These are phyloP conservation scores for Clavariopsis aquatica DNA, from an alignment of 495 filamentous ascomycete genomes.

Conservation along the genomic window DNA sequence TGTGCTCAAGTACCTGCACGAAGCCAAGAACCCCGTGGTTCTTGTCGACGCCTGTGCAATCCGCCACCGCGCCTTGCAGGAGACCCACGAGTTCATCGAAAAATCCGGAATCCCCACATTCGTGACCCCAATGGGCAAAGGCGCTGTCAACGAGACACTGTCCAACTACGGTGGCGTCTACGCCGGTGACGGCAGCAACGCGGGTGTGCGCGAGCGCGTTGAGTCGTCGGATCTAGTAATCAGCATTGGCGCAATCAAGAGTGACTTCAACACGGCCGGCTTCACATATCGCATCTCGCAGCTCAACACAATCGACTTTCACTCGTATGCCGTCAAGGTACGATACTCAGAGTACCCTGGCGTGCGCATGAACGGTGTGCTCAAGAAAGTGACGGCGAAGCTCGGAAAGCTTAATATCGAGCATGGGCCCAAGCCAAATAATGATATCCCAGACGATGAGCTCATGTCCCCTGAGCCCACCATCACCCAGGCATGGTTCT, in stretches of 20 bases:
- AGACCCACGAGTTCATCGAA: slow-evolving; percentile 74
- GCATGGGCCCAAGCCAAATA: slow-evolving; percentile 50
- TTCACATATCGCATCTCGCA: slow-evolving; percentile 84
- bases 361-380: slow-evolving; percentile 82
- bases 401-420: slow-evolving; percentile 56
- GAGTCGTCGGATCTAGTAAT: slow-evolving; percentile 82
- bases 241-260: slow-evolving; percentile 78
- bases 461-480: slow-evolving; percentile 49
- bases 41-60: slow-evolving; percentile 91
- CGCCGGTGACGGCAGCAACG: slow-evolving; percentile 73
- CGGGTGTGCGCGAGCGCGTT: slow-evolving; percentile 69
- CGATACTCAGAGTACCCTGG: slow-evolving; percentile 65
- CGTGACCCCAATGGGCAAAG: slow-evolving; percentile 90
- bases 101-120: slow-evolving; percentile 79
- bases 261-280: slow-evolving; percentile 88
- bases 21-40: slow-evolving; percentile 75
- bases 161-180: slow-evolving; percentile 84
- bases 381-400: slow-evolving; percentile 68
- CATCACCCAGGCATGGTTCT: slow-evolving; percentile 86
- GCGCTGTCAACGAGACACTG: slow-evolving; percentile 76
- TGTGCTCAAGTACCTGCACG: slow-evolving; percentile 73
- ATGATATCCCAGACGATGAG: slow-evolving; percentile 60
- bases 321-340: slow-evolving; percentile 73
- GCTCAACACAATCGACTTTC: slow-evolving; percentile 84
- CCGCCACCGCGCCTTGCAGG: slow-evolving; percentile 69